phyloP scores from a whole-genome alignment of 2,329 filamentous ascomycete genomes.

The Triangularia verruculosa region DNA sequence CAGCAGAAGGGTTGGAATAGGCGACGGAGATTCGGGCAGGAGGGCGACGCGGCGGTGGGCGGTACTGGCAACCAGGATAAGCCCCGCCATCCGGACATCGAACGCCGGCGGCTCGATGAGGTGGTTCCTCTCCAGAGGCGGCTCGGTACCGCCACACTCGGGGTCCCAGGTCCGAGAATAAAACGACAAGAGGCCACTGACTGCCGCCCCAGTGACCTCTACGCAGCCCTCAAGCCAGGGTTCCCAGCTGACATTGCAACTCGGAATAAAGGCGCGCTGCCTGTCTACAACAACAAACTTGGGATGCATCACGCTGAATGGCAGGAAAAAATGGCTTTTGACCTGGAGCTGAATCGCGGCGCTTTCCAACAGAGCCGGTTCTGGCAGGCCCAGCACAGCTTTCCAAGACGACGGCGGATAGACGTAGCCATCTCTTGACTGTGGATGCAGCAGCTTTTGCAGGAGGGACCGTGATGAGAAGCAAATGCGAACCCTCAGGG shows the following conservation, averaged over 20 bases:
- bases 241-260: constrained; percentile 85
- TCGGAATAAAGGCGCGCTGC: constrained; percentile 64
- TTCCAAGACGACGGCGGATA: constrained; percentile 61
- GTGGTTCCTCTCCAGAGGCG: not conserved
- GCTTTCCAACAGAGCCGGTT: constrained; percentile 47
- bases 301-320: constrained; percentile 83
- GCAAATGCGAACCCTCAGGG: constrained; percentile 65
- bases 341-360: constrained; percentile 64
- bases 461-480: constrained; percentile 71
- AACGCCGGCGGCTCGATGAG: not conserved
- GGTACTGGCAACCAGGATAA: constrained; percentile 22
- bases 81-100: constrained; percentile 9
- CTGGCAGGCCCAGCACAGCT: constrained; percentile 61
- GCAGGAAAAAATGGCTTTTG: constrained; percentile 76
- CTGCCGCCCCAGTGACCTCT: constrained; percentile 60
- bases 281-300: constrained; percentile 78
- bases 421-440: constrained; percentile 57
- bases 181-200: constrained; percentile 62
- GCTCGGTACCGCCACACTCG: constrained; percentile 10
- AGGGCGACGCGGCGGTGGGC: constrained; percentile 21
- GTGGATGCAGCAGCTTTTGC: constrained; percentile 73
- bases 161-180: constrained; percentile 66
- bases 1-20: constrained; percentile 59
- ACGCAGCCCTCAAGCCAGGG: constrained; percentile 81
- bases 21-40: not conserved